Conservation (phyloP, 495 filamentous ascomycete species). For the Hypoxylon perforatum region DNA sequence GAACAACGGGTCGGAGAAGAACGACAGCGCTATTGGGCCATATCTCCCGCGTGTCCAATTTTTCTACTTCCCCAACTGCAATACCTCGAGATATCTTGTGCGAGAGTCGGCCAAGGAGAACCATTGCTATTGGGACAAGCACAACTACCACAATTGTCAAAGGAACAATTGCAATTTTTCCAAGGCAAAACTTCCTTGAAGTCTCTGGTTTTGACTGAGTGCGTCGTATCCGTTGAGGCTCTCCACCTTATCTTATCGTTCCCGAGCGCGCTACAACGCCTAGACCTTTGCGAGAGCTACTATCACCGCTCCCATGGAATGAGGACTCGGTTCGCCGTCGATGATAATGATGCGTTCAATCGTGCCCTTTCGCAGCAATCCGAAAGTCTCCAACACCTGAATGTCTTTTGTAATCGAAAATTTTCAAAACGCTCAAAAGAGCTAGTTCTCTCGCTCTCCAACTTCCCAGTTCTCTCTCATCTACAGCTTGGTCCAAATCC, state of each 20-base stretch:
- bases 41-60: conserved; percentile 13
- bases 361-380: conserved; percentile 25
- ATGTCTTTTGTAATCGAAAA: not conserved
- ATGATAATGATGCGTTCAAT: conserved; percentile 17
- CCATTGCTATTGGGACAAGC: not conserved
- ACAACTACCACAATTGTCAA: not conserved
- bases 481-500: conserved; percentile 27
- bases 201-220: conserved; percentile 19
- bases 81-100: conserved; percentile 32
- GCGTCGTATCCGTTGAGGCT: conserved; percentile 15
- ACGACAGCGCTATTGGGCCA: conserved; percentile 14
- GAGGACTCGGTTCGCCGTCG: conserved; percentile 7
- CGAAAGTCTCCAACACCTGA: conserved; percentile 16
- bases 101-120: conserved; percentile 6
- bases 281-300: conserved; percentile 13
- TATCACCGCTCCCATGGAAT: not conserved
- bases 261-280: conserved; percentile 8
- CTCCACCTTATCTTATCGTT: conserved; percentile 21
- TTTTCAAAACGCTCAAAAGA: not conserved
- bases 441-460: conserved; percentile 23
- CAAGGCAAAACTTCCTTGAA: conserved; percentile 16
- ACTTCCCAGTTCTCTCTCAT: conserved; percentile 22
- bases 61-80: conserved; percentile 23
- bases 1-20: no score
- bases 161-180: not conserved